These are phyloP conservation scores for Auriculariales sp. DNA, from an alignment of 768 basidiomycete genomes.

Conservation along the genomic window DNA sequence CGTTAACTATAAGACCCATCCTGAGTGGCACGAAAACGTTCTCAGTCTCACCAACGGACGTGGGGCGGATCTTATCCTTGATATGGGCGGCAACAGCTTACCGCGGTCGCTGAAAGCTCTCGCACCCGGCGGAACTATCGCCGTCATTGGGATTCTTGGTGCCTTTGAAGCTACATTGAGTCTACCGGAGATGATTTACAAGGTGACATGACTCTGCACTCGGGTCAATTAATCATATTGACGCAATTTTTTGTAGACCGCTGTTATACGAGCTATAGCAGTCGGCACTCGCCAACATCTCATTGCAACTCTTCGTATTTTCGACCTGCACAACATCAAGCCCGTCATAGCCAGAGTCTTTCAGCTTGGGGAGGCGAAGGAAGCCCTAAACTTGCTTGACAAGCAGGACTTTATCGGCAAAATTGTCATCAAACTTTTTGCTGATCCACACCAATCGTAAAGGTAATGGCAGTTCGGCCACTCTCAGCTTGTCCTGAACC, in stretches of 20 bases:
- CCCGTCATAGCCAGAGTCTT: neutral
- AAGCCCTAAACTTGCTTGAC: neutral
- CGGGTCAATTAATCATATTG: no score
- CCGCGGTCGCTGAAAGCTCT: slow-evolving; percentile 25
- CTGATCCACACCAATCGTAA: no score
- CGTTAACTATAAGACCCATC: slow-evolving; percentile 47
- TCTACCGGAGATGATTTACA: no score
- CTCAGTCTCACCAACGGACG: slow-evolving; percentile 16
- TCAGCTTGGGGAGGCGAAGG: neutral
- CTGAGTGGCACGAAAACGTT: slow-evolving; percentile 44
- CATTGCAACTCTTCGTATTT: neutral
- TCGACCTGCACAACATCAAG: neutral
- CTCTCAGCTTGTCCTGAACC: no score
- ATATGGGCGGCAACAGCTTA: slow-evolving; percentile 42
- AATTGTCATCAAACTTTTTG: neutral
- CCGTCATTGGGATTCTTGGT: slow-evolving; percentile 40
- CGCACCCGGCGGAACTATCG: slow-evolving; percentile 25
- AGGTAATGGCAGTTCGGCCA: no score
- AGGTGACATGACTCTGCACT: no score
- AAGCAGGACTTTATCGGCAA: neutral
- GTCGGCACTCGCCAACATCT: neutral
- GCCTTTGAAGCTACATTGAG: no score
- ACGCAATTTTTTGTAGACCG: no score
- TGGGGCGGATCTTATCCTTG: slow-evolving; percentile 23
- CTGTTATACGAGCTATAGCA: neutral